phyloP scores from a whole-genome alignment of 176 grass and related monocot genomes.

The Urochloa ruziziensis region DNA sequence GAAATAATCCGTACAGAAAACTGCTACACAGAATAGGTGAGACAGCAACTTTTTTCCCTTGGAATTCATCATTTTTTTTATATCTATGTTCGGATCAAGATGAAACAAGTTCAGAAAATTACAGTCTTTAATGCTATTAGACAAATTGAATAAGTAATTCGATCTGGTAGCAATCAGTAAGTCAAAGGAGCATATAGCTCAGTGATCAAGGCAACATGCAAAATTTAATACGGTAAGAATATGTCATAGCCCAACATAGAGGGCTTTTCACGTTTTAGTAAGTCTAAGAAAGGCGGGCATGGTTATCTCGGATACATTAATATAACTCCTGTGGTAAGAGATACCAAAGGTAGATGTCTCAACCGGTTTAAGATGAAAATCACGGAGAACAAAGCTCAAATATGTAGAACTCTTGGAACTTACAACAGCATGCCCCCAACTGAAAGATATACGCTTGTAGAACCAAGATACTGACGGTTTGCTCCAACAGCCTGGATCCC shows the following conservation, averaged over 20 bases:
- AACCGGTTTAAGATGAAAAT: constrained; percentile 17
- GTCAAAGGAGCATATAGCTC: not conserved
- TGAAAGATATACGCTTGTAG: constrained; percentile 71
- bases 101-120: not conserved
- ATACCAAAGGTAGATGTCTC: not conserved
- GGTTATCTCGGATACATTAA: not conserved
- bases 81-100: too few relatives aligned
- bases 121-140: not conserved
- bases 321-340: not conserved
- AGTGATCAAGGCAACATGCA: too few relatives aligned
- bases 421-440: constrained; percentile 97
- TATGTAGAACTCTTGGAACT: constrained; percentile 25
- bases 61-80: too few relatives aligned
- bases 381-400: not conserved
- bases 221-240: not conserved
- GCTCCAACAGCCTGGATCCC: constrained; percentile 81
- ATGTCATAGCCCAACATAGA: not conserved
- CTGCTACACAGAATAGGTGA: not conserved
- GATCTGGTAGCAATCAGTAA: not conserved
- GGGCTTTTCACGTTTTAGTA: not conserved
- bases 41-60: not conserved
- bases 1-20: not conserved
- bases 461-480: constrained; percentile 70
- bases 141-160: not conserved
- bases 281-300: not conserved